Evolutionary conservation across 2,329 filamentous ascomycete genomes (phyloP).

Genomic region (Alternaria ethzedia): DNA sequence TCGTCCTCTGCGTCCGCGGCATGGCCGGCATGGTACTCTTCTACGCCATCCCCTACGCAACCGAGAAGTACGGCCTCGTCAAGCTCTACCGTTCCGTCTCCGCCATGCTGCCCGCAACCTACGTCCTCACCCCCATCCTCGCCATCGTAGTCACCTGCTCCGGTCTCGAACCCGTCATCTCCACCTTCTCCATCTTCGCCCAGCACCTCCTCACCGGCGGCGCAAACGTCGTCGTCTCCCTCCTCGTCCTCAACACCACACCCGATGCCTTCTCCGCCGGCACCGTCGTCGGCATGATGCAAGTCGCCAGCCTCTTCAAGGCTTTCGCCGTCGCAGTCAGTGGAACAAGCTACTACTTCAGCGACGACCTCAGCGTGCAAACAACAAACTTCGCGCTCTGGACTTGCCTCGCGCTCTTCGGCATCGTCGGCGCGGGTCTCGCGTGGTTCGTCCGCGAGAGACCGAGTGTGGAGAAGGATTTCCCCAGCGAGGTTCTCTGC

Average conservation of each 20-base stretch:
- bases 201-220: constrained; percentile 53
- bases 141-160: constrained; percentile 46
- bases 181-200: constrained; percentile 49
- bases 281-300: constrained; percentile 57
- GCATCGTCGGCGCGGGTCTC: constrained; percentile 50
- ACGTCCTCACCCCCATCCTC: constrained; percentile 49
- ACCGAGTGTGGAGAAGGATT: constrained; percentile 54
- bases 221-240: constrained; percentile 52
- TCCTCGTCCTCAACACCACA: constrained; percentile 57
- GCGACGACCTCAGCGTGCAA: constrained; percentile 52
- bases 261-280: constrained; percentile 56
- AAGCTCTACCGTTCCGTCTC: constrained; percentile 52
- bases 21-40: constrained; percentile 50
- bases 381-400: constrained; percentile 55
- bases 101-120: constrained; percentile 49
- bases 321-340: constrained; percentile 55
- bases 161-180: constrained; percentile 46
- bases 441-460: constrained; percentile 55
- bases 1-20: constrained; percentile 51
- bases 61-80: constrained; percentile 51
- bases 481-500: constrained; percentile 50
- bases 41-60: constrained; percentile 44
- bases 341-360: constrained; percentile 55
- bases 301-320: constrained; percentile 55
- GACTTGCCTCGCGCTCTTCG: constrained; percentile 51